Evolutionary conservation across 2,329 filamentous ascomycete species (phyloP), one percentile per base, ranked within the genome.

Genomic region (Fusarium illudens): DNA sequence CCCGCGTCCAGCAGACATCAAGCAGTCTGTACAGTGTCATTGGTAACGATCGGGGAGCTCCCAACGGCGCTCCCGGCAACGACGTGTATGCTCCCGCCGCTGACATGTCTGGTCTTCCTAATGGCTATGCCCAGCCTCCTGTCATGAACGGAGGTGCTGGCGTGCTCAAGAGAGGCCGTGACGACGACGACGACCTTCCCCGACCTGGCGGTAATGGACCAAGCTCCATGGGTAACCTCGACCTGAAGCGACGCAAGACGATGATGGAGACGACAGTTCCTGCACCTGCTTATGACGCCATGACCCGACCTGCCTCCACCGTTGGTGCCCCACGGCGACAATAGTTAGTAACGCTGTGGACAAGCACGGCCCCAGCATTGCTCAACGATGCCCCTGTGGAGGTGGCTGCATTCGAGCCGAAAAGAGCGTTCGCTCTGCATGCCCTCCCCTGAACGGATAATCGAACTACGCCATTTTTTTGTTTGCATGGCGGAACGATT

Each of bases 11-110:
- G 60, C 84, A 89, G 62, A 86, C 91, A 4, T 90, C 92, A 1
- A 94, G 92, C 83, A 96, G 89, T 76, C 83, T 97, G 52, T 97
- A 97, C 84, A 96, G 90, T 78, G 91, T 96, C 66, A 94, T 97
- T 82, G 94, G 91, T 77, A 93, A 92, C 76, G 91, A 93, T 62
- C 87, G 92, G 25, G 87, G 83, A 49, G 81, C 84, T 29, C 79
- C 88, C 11, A 82, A 73, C 70, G 90, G 90, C n/a, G 85, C 84
- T 29, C 79, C 87, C 12, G 81, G 85, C 19, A 86, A 86, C 51
- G 92, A 96, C 70, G 87, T 90, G 7, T 96, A 96, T 76, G 86
- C 87, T 32, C 85, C 89, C 15, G 85, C 91, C 22, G 81, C 86
- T 6, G 90, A 92, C 71, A 83, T 90, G 78, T 78, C 79, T 37